Base-by-base conservation (phyloP, 495 filamentous ascomycete species). In the Xylaria grammica region DNA sequence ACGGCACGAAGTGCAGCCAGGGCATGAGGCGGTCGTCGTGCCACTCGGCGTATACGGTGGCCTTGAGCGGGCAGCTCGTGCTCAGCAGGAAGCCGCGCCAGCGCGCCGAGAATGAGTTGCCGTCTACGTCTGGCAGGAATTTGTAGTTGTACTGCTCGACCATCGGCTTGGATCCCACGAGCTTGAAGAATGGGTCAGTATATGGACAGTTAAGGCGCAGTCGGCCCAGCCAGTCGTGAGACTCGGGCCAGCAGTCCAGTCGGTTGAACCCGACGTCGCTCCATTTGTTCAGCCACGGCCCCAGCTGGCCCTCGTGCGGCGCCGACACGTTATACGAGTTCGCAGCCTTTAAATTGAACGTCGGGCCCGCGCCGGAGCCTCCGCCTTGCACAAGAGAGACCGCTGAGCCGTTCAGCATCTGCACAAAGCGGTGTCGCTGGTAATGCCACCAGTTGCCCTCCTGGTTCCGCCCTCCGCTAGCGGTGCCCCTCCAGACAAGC, bases 371-470 rank as follows among this genome's bases (percentile, higher is more conserved):
- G 72, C 52, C 0, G 79, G 77, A 61, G 81, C 69, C 30, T 73
- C 73, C 15, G 15, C 65, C 61, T 82, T 77, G 4, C n/a, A 82
- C 81, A 1, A 63, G 66, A 0, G 69, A 63, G 40, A 92, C 81
- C 24, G 81, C 74, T 0, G 87, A 89, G 17, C 78, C 81, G 69
- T 94, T 94, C 52, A 85, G 78, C 82, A 91, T 88, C 65, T 82
- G 77, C 13, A 91, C 83, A 63, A 92, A 85, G n/a, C 90, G 84
- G 70, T 92, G 89, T 17, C 90, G 86, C 62, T 92, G 90, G 72
- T 91, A 90, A 22, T 82, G 77, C 44, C 72, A 76, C 90, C 90
- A 93, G 67, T 88, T 90, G n/a, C 81, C 74, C 29, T 73, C 73
- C 30, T 72, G 81, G 65, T 91, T 90, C n/a, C 76, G 75, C 3